A percentile compares a stretch with the other conserved stretches of the same genome.
Conservation (phyloP, 176 grass and related monocot species). For the Cenchrus fungigraminus region DNA sequence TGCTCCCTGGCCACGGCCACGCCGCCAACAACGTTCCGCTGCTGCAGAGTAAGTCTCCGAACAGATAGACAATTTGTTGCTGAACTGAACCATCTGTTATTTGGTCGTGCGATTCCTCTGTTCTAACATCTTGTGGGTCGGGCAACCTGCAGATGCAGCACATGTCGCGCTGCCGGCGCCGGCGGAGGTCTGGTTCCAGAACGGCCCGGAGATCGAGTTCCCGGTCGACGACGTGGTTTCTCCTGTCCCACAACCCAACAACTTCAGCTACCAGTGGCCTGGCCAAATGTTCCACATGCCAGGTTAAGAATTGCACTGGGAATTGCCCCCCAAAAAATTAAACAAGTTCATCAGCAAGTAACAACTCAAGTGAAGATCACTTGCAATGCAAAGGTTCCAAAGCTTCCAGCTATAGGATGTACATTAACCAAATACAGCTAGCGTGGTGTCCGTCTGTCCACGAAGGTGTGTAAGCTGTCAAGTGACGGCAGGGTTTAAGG, state of each 20-base stretch:
- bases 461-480: not conserved
- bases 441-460: not conserved
- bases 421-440: constrained; percentile 35
- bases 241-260: not conserved
- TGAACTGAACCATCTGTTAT: not conserved
- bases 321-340: not conserved
- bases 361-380: not conserved
- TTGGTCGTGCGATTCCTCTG: not conserved
- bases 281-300: constrained; percentile 39
- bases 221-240: constrained; percentile 18
- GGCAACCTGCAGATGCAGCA: constrained; percentile 43
- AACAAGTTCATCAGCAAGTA: not conserved
- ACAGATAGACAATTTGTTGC: not conserved
- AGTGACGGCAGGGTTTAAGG: constrained; percentile 27
- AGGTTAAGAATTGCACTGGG: constrained; percentile 1
- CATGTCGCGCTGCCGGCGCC: not conserved
- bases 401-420: not conserved
- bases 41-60: constrained; percentile 55
- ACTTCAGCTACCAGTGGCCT: constrained; percentile 8
- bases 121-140: constrained; percentile 12
- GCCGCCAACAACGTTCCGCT: constrained; percentile 41
- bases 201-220: constrained; percentile 26
- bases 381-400: not conserved
- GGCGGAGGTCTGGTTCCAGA: constrained; percentile 40
- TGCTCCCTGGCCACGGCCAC: constrained; percentile 27